Conservation (phyloP, 2,329 filamentous ascomycete genomes). For the Neofusicoccum sp. region DNA sequence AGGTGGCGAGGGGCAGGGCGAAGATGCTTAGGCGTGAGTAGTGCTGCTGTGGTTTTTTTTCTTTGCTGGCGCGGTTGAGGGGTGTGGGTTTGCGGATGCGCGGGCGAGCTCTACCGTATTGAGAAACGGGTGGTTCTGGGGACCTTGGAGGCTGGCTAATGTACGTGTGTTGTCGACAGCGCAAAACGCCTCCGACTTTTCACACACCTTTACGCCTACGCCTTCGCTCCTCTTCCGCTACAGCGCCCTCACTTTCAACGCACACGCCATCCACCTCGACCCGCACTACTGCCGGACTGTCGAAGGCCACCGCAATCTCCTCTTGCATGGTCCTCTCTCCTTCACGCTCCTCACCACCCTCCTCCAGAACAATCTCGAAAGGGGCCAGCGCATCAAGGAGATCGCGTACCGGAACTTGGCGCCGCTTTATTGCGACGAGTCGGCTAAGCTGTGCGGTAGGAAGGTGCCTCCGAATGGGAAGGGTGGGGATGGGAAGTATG, state of each 20-base stretch:
- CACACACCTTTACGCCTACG: conserved; percentile 63
- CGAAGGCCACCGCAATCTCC: conserved; percentile 71
- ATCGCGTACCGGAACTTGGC: conserved; percentile 80
- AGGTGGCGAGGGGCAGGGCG: conserved; percentile 27
- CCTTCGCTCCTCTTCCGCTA: conserved; percentile 79
- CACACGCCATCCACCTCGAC: conserved; percentile 87
- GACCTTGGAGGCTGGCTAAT: conserved; percentile 29
- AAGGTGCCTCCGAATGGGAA: conserved; percentile 30
- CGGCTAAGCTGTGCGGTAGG: conserved; percentile 67
- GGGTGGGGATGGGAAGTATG: conserved; percentile 33
- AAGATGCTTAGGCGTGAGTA: conserved; percentile 40
- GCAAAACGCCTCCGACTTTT: conserved; percentile 53
- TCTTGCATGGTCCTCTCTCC: conserved; percentile 85
- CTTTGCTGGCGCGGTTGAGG: background rate
- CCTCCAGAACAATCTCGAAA: conserved; percentile 41
- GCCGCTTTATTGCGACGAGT: conserved; percentile 73
- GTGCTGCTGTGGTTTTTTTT: background rate
- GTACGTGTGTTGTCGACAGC: conserved; percentile 33
- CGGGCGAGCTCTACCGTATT: background rate
- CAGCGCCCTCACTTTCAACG: conserved; percentile 74
- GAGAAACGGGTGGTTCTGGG: background rate
- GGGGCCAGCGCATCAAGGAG: conserved; percentile 44
- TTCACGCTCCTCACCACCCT: conserved; percentile 73
- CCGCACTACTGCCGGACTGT: conserved; percentile 63
- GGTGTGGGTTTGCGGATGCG: too few relatives aligned